Conservation (phyloP, 345 rosid genomes). For the Murraya paniculata region DNA sequence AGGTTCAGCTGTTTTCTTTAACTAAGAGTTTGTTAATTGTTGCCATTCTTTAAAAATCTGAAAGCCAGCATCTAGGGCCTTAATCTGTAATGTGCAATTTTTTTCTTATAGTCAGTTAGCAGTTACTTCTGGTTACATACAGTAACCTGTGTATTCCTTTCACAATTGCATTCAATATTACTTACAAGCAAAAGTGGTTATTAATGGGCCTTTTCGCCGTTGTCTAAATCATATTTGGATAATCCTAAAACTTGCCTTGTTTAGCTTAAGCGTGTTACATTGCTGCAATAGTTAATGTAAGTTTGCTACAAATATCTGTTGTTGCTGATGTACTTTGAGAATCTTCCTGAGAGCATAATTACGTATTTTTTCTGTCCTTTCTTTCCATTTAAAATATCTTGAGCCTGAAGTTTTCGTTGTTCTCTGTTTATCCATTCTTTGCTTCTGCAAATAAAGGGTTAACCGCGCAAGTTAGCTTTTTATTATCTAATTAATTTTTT, state of each 20-base stretch:
- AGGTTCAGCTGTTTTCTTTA: background rate
- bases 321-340: background rate
- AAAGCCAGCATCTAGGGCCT: slow-evolving; percentile 2
- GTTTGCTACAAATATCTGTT: background rate
- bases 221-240: background rate
- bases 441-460: background rate
- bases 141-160: background rate
- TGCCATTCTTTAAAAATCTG: background rate
- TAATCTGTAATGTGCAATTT: background rate
- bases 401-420: background rate
- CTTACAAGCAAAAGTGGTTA: background rate
- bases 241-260: background rate
- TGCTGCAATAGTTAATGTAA: background rate
- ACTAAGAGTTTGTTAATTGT: background rate
- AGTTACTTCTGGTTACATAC: background rate
- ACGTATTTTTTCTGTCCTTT: background rate
- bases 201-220: background rate
- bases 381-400: background rate
- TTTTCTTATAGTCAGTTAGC: background rate
- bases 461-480: background rate
- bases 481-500: background rate
- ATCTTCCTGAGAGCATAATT: background rate
- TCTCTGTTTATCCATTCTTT: background rate
- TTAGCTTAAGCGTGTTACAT: background rate
- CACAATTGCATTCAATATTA: background rate